phyloP scores from a whole-genome alignment of 202 grass and related monocot species.

The Setaria italica region DNA sequence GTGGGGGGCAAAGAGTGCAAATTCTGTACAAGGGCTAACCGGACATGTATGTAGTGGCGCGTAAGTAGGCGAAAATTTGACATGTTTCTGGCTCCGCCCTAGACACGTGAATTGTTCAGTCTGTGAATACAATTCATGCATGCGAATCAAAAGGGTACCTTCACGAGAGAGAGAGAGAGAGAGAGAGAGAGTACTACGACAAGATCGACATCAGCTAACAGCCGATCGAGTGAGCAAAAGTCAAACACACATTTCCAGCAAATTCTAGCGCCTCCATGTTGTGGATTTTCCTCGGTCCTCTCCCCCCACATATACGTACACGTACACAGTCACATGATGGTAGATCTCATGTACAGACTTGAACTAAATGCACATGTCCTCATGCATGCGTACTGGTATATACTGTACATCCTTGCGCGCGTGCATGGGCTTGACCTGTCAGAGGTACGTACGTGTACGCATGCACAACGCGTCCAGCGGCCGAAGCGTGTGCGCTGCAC shows the following conservation, averaged over 20 bases:
- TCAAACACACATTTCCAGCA: slow-evolving; percentile 23
- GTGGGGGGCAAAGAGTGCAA: too few relatives aligned
- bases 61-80: too few relatives aligned
- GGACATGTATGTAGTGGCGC: too few relatives aligned
- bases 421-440: slow-evolving; percentile 22
- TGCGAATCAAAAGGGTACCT: too few relatives aligned
- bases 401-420: background rate
- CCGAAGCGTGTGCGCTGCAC: background rate
- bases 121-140: too few relatives aligned
- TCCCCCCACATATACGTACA: background rate
- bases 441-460: background rate
- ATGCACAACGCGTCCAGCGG: background rate
- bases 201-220: background rate
- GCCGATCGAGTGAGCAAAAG: background rate
- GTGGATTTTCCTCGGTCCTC: background rate
- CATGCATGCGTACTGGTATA: background rate
- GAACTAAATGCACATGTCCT: background rate
- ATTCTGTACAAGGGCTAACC: too few relatives aligned
- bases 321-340: background rate
- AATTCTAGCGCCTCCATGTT: slow-evolving; percentile 19
- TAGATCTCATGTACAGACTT: slow-evolving; percentile 2
- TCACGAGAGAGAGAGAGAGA: too few relatives aligned
- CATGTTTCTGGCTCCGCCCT: too few relatives aligned
- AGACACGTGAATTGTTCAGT: too few relatives aligned
- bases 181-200: background rate